Base-by-base conservation (phyloP, 2,329 filamentous ascomycete species). In the Chrysosporium keratinophilum region DNA sequence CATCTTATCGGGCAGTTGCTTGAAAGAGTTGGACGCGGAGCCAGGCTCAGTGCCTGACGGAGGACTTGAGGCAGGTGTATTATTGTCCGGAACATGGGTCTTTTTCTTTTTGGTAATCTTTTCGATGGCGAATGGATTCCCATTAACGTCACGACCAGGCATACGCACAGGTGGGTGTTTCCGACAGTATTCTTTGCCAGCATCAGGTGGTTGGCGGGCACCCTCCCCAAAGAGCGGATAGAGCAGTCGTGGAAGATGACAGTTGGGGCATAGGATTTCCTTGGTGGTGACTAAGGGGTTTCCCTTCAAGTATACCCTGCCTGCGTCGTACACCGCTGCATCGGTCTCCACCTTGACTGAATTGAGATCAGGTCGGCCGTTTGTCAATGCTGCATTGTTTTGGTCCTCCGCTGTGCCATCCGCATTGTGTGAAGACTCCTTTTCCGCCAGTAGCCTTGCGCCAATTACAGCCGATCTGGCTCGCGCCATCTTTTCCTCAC, bases 71-170 rank as follows among this genome's bases (percentile, higher is more conserved):
- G 57, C 64, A 17, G 67, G 67, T 1, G 66, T 69, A 54, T 70
- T 67, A 14, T 64, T 61, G 20, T 54, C 62, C 58, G 54, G 61
- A 55, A 59, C 58, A 40, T 68, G 65, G 42, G 73, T 74, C 19
- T 67, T 62, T 33, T 68, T 69, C 61, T 71, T 77, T 1, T 78
- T 77, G 54, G 73, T 79, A 9, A 72, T 60, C 54, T 69, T 74
- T 10, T 65, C 44, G 0, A 63, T 70, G 5, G 69, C 68, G 54
- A 71, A 72, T 15, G 66, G 65, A 52, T 71, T 81, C 57, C 79
- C 80, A 62, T 83, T 81, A 50, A 83, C 79, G 61, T 83, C 80
- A 63, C 81, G 77, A 37, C 79, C 79, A 12, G 76, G 72, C 56
- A 76, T 68, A 54, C 74, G 74, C 44, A 80, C 76, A 71, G 79